Base-by-base conservation (phyloP, 2,329 filamentous ascomycete genomes). In the Apiospora aurea region DNA sequence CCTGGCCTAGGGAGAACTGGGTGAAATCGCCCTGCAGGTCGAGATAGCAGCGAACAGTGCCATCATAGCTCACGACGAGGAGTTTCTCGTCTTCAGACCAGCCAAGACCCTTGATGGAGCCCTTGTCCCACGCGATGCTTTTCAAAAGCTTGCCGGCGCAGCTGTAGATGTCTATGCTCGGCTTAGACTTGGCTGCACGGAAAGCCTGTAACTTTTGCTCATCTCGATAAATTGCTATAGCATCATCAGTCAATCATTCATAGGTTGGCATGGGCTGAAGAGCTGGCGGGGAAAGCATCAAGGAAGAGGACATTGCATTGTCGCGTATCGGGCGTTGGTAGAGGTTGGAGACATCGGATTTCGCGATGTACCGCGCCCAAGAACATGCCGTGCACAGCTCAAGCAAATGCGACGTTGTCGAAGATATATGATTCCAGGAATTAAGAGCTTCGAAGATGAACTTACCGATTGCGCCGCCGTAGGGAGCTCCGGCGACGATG, bases 81-180 rank as follows among this genome's bases (percentile, higher is more conserved):
- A 99, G 87, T 80, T 93, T 93, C 86, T 99, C 96, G 75, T 98
- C 94, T 78, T 97, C 96, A 26, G 95, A 97, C 96, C 96, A 99
- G 46, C 96, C 96, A 26, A 99, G 87, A 1, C 94, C 95, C 81
- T 92, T 93, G 79, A 99, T 94, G 3, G 91, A 86, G 66, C 94
- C 94, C 83, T 95, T 94, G 78, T 98, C 96, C 95, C 96, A 98
- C 80, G 93, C 90, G 75, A 98, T 94, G 79, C 90, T 91, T 78
- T 92, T 92, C 74, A 99, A 92, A 72, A 94, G 90, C 85, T 95
- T 96, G 70, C 96, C 96, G 14, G 96, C 92, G 81, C 93, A 96
- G 80, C 94, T 97, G 86, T 98, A 98, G 71, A 99, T 91, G 80
- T 98, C 95, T 83, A 99, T 97, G 77, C 91, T 93, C 26, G 94